phyloP scores from a whole-genome alignment of 2,329 filamentous ascomycete species.

The Cladosporium oxysporum region DNA sequence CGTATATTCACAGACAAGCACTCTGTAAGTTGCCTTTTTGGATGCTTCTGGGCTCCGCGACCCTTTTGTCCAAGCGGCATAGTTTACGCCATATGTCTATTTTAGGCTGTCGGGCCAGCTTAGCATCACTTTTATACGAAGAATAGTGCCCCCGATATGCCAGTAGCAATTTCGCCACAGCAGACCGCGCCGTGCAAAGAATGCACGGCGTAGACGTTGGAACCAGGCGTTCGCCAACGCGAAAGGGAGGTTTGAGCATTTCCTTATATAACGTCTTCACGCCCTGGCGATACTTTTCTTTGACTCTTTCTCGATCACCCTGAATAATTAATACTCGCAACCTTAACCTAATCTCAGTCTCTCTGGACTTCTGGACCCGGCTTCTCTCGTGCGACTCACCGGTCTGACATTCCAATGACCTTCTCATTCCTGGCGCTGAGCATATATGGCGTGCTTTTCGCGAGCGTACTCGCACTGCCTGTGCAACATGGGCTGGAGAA shows the following conservation, averaged over 20 bases:
- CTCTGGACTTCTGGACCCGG: not conserved
- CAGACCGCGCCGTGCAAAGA: conserved; percentile 10
- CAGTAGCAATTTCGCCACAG: conserved; percentile 9
- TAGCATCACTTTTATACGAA: not conserved
- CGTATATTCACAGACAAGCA: not conserved
- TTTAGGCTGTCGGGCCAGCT: not conserved
- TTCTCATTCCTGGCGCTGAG: conserved; percentile 6
- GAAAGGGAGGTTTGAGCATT: not conserved
- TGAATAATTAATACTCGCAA: not conserved
- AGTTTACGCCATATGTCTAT: conserved; percentile 13
- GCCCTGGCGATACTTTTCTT: not conserved
- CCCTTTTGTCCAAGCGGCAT: not conserved
- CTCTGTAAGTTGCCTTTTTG: not conserved
- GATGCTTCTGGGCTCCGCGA: not conserved
- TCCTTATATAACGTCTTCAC: not conserved
- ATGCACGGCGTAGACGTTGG: conserved; percentile 12
- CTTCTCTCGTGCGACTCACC: not conserved
- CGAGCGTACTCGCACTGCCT: conserved; percentile 2
- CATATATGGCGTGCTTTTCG: not conserved
- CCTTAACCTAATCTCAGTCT: not conserved
- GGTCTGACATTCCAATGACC: not conserved
- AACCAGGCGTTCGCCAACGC: not conserved
- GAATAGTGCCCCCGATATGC: not conserved
- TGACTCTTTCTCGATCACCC: not conserved
- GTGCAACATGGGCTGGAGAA: not conserved